phyloP scores from a whole-genome alignment of 495 filamentous ascomycete species.

The Astrothelium macrocarpum region DNA sequence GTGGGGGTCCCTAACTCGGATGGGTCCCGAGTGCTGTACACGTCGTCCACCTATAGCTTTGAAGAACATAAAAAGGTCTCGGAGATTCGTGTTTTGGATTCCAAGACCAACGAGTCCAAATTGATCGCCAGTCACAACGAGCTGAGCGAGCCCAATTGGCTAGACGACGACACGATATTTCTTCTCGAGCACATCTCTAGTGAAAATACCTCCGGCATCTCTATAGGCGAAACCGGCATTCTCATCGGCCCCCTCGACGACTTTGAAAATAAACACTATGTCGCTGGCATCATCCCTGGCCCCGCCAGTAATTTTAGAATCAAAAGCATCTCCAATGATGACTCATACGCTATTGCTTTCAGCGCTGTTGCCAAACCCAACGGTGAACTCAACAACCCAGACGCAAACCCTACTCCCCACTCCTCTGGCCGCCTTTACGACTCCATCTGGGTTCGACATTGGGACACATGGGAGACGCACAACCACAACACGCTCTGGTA shows the following conservation, averaged over 20 bases:
- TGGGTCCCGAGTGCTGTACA: conserved; percentile 62
- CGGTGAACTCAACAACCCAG: conserved; percentile 47
- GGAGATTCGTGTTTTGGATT: conserved; percentile 67
- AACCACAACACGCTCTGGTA: conserved; percentile 59
- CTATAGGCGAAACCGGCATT: conserved; percentile 48
- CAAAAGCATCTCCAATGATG: conserved; percentile 48
- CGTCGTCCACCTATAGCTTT: conserved; percentile 74
- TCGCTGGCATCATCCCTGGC: conserved; percentile 55
- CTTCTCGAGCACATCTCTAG: conserved; percentile 55
- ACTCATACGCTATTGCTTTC: conserved; percentile 61
- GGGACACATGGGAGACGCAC: conserved; percentile 39
- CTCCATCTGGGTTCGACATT: conserved; percentile 50
- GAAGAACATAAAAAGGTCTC: conserved; percentile 62
- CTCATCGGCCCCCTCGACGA: conserved; percentile 29
- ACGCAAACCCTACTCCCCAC: conserved; percentile 43
- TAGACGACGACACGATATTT: conserved; percentile 53
- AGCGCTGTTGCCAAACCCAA: conserved; percentile 49
- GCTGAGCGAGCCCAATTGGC: conserved; percentile 66
- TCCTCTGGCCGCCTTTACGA: conserved; percentile 48
- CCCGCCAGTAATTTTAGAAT: conserved; percentile 68
- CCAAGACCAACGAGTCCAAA: conserved; percentile 54
- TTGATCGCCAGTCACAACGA: conserved; percentile 54
- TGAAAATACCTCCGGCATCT: conserved; percentile 51
- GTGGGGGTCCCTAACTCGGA: conserved; percentile 62
- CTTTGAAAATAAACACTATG: conserved; percentile 31